Conservation (phyloP, 1,284 basidiomycete species). For the Phaffia rhodozyma region DNA sequence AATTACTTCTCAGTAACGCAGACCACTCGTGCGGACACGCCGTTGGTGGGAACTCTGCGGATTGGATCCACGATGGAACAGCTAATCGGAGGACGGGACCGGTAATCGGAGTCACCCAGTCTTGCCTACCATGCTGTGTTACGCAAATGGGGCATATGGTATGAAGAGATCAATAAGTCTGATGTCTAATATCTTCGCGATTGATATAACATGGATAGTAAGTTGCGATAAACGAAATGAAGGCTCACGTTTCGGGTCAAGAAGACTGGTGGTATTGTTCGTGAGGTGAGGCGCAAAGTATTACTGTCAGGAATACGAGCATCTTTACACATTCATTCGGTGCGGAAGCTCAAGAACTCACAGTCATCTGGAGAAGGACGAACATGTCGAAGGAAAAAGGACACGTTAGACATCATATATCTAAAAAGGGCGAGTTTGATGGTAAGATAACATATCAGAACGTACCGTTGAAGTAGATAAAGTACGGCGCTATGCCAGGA, state of each 20-base stretch:
- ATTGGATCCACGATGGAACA: neutral
- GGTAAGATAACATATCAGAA: neutral
- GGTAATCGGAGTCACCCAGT: constrained; percentile 12
- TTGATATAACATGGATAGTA: too few species aligned
- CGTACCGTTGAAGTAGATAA: neutral
- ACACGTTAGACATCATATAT: neutral
- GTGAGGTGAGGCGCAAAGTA: too few species aligned
- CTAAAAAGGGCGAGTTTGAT: neutral
- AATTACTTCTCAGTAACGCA: constrained; percentile 9
- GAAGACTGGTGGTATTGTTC: too few species aligned
- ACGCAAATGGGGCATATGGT: neutral
- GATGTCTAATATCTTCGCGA: neutral
- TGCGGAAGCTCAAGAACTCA: neutral
- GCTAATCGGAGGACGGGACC: constrained; percentile 11
- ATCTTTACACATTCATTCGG: too few species aligned
- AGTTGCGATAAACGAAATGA: too few species aligned
- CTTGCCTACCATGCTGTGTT: constrained; percentile 3
- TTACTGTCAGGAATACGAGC: too few species aligned
- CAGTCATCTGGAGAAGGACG: constrained; percentile 1
- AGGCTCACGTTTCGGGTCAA: too few species aligned
- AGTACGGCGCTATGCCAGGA: constrained; percentile 12
- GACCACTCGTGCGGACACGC: constrained; percentile 17
- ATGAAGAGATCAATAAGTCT: neutral
- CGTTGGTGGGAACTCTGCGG: neutral
- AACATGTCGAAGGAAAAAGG: neutral